Percentiles rank a stretch among this genome's conserved stretches.
Evolutionary conservation across 2,329 filamentous ascomycete species (phyloP).

Genomic region (Macrophomina phaseolina): DNA sequence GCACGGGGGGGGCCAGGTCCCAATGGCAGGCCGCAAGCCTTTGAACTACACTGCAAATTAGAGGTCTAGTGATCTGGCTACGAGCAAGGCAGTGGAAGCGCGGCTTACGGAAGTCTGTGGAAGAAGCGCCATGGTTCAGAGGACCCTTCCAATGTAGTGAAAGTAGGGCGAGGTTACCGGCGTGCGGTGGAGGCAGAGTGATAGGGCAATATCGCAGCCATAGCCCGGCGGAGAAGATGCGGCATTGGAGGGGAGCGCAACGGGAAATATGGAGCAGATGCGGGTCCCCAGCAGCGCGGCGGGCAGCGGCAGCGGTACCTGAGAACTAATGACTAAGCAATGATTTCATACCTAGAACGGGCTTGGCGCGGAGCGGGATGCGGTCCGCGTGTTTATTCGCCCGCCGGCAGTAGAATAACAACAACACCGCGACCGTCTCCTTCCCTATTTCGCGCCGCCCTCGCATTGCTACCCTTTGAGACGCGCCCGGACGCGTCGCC

Average conservation of each 20-base stretch:
- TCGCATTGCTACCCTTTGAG: constrained; percentile 21
- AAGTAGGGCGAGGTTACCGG: constrained; percentile 18
- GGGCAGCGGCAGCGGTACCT: constrained; percentile 8
- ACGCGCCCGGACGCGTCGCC: constrained; percentile 19
- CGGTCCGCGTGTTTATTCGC: constrained; percentile 2
- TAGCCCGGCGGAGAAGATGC: constrained; percentile 14
- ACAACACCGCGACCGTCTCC: constrained; percentile 19
- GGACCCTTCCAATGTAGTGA: background rate
- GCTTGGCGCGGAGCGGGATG: constrained; percentile 12
- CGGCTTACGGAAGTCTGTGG: constrained; percentile 28
- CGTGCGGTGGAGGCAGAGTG: background rate
- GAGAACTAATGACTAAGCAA: constrained; percentile 9
- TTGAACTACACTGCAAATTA: constrained; percentile 28
- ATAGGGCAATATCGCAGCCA: constrained; percentile 11
- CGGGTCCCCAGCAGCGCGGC: constrained; percentile 17
- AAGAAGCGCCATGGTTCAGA: constrained; percentile 29
- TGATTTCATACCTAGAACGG: constrained; percentile 18
- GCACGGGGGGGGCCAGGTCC: constrained; percentile 29
- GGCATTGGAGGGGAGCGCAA: background rate
- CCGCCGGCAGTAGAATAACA: background rate
- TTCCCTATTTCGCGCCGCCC: background rate
- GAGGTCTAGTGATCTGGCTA: constrained; percentile 19
- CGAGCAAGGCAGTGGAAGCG: constrained; percentile 11
- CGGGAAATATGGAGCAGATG: constrained; percentile 23
- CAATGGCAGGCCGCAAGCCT: constrained; percentile 40